Conservation (phyloP, 202 grass and related monocot genomes). For the Panicum hallii region DNA sequence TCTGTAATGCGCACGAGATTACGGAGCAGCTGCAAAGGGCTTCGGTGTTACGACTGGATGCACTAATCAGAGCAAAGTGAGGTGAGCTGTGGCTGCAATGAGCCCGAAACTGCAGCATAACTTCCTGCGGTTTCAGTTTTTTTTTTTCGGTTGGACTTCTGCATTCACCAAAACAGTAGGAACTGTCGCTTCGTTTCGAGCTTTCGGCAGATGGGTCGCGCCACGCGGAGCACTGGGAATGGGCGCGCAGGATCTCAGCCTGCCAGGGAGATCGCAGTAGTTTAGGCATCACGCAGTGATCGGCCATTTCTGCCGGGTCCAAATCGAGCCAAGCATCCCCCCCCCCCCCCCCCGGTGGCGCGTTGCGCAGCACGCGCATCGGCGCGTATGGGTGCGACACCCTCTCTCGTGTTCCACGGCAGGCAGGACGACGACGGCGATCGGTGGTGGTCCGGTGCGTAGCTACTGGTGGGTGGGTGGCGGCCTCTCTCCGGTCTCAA, state of each 20-base stretch:
- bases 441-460: background rate
- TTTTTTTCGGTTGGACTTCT: background rate
- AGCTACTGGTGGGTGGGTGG: background rate
- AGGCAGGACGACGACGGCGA: background rate
- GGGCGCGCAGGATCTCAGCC: background rate
- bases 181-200: background rate
- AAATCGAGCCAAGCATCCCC: background rate
- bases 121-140: background rate
- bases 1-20: background rate
- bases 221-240: background rate
- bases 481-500: background rate
- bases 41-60: background rate
- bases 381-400: too few species aligned
- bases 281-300: background rate
- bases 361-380: too few species aligned
- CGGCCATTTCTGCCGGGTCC: background rate
- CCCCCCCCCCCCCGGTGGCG: too few species aligned
- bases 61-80: background rate
- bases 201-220: background rate
- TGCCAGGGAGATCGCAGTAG: background rate
- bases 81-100: background rate
- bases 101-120: background rate
- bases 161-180: background rate
- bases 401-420: background rate
- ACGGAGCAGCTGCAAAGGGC: background rate